Evolutionary conservation across 2,329 filamentous ascomycete species (phyloP).

Genomic region (Sporothrix pseudoabietina): DNA sequence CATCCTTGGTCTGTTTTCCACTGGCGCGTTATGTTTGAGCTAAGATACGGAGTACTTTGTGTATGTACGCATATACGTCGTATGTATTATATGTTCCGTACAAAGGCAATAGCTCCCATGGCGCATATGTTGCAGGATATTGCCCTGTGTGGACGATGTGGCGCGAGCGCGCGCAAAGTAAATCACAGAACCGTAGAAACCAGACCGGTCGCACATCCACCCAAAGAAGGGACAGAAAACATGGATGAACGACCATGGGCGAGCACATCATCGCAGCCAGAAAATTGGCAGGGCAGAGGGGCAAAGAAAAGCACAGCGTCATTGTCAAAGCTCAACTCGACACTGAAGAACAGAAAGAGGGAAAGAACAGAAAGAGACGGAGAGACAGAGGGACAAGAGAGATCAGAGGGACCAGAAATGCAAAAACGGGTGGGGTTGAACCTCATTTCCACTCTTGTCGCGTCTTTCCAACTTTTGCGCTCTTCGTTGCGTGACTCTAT

Average conservation of each 20-base stretch:
- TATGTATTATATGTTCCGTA: neutral
- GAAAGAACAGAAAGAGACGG: too few species aligned
- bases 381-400: neutral
- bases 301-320: neutral
- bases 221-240: neutral
- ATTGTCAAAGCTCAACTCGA: neutral
- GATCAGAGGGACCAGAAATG: neutral
- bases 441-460: constrained; percentile 15
- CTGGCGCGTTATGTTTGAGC: neutral
- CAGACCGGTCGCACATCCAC: neutral
- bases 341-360: neutral
- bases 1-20: neutral
- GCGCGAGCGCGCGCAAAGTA: neutral
- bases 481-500: neutral
- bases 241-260: neutral
- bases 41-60: neutral
- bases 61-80: neutral
- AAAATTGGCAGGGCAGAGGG: neutral
- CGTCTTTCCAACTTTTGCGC: constrained; percentile 1
- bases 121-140: constrained; percentile 2
- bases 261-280: neutral
- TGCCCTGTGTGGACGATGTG: neutral
- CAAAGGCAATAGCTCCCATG: neutral
- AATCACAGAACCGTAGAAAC: neutral
- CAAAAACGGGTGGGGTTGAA: constrained; percentile 14